Percentiles rank a stretch among this genome's conserved stretches.
phyloP scores from a whole-genome alignment of 2,329 filamentous ascomycete species.

The Monilinia polystroma region DNA sequence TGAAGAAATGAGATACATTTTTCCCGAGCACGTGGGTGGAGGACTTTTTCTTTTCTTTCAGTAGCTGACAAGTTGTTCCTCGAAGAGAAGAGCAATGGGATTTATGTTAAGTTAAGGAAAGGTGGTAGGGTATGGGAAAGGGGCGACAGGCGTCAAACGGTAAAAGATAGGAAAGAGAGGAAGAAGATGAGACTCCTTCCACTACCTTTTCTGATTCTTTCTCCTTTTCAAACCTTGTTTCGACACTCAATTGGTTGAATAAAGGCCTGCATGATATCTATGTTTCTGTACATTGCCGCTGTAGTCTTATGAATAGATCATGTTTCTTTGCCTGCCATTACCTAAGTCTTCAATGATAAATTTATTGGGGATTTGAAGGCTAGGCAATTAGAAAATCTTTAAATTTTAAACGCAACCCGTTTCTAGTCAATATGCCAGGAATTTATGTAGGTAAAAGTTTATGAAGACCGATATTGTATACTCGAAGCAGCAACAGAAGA shows the following conservation, averaged over 20 bases:
- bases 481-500: neutral
- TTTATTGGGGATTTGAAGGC: neutral
- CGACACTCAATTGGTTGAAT: conserved; percentile 27
- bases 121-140: conserved; percentile 6
- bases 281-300: conserved; percentile 36
- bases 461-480: neutral
- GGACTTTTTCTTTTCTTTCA: conserved; percentile 17
- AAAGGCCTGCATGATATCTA: conserved; percentile 23
- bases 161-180: neutral
- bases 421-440: neutral
- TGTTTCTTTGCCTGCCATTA: conserved; percentile 25
- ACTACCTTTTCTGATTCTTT: conserved; percentile 17
- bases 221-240: conserved; percentile 13
- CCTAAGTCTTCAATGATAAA: neutral
- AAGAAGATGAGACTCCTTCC: conserved; percentile 13
- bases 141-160: conserved; percentile 14
- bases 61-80: conserved; percentile 12
- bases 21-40: conserved; percentile 14
- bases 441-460: neutral
- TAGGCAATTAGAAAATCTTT: neutral
- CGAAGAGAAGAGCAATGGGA: conserved; percentile 15
- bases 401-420: neutral
- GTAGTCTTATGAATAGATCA: conserved; percentile 38
- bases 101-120: conserved; percentile 11
- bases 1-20: conserved; percentile 19